A percentile compares a stretch with the other conserved stretches of the same genome.
Conservation (phyloP, 2,329 filamentous ascomycete genomes). For the Cladosporium sp. region DNA sequence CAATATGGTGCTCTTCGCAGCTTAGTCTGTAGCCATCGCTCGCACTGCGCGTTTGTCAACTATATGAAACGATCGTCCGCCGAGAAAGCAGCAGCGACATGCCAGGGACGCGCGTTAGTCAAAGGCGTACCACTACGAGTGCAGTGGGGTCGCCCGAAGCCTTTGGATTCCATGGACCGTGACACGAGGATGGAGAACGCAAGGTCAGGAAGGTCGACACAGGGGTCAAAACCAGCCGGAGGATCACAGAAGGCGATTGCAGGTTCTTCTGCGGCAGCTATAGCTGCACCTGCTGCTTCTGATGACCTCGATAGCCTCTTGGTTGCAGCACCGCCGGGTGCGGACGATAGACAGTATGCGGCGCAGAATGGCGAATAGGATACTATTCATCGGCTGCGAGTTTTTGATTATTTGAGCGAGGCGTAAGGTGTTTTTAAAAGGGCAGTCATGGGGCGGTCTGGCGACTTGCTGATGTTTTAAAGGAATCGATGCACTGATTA, state of each 20-base stretch:
- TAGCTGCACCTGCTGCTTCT: conserved; percentile 42
- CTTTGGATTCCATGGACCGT: conserved; percentile 85
- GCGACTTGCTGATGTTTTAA: neutral
- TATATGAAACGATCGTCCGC: conserved; percentile 82
- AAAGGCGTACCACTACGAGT: conserved; percentile 87
- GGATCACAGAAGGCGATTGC: conserved; percentile 32
- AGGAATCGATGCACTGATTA: neutral
- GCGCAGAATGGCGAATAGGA: conserved; percentile 77
- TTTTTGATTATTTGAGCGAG: conserved; percentile 6
- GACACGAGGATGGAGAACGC: conserved; percentile 81
- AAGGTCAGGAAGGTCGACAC: conserved; percentile 59
- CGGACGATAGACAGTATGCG: conserved; percentile 76
- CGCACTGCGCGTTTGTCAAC: conserved; percentile 96
- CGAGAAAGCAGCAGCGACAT: conserved; percentile 79
- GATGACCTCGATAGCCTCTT: conserved; percentile 46
- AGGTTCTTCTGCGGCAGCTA: neutral
- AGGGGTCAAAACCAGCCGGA: conserved; percentile 24
- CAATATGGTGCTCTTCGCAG: conserved; percentile 87
- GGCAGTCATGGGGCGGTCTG: neutral
- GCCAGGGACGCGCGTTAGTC: conserved; percentile 85
- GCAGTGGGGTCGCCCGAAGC: conserved; percentile 89
- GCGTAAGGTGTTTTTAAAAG: conserved; percentile 10
- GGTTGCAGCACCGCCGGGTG: conserved; percentile 77
- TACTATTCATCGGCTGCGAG: neutral
- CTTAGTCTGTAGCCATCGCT: conserved; percentile 92